Evolutionary conservation across 345 rosid species (phyloP).

Genomic region (Aquilaria yunnanensis): DNA sequence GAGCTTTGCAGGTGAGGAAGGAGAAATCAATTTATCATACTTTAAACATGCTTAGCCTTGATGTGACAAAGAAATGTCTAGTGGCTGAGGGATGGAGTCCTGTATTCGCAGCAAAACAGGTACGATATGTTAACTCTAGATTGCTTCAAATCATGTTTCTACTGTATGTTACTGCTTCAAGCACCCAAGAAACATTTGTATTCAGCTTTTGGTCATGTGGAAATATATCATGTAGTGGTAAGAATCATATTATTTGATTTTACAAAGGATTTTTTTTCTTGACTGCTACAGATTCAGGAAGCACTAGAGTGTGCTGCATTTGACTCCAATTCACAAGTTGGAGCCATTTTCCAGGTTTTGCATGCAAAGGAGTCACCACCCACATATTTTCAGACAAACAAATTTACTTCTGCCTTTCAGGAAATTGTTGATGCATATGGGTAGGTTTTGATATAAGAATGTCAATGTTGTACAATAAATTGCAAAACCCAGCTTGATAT

Average conservation of each 20-base stretch:
- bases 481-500: too few relatives aligned
- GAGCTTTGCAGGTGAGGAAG: constrained; percentile 60
- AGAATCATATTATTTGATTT: constrained; percentile 3
- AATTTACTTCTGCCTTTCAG: constrained; percentile 89
- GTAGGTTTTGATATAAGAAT: constrained; percentile 31
- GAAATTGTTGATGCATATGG: constrained; percentile 98
- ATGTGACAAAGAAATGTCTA: constrained; percentile 92
- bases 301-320: constrained; percentile 81
- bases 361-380: constrained; percentile 90
- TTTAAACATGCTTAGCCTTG: constrained; percentile 94
- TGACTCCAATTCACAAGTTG: constrained; percentile 95
- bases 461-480: too few relatives aligned
- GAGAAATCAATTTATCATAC: constrained; percentile 90
- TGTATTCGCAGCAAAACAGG: constrained; percentile 83
- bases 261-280: constrained; percentile 9
- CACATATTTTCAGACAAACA: constrained; percentile 84
- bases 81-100: constrained; percentile 98
- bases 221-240: too few relatives aligned
- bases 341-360: constrained; percentile 79
- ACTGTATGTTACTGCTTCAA: background rate
- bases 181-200: too few relatives aligned
- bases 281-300: constrained; percentile 77
- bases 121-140: constrained; percentile 14
- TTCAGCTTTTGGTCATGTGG: too few relatives aligned
- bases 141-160: constrained; percentile 3